Base-by-base conservation (phyloP, 2,329 filamentous ascomycete genomes). In the Fusarium denticulatum region DNA sequence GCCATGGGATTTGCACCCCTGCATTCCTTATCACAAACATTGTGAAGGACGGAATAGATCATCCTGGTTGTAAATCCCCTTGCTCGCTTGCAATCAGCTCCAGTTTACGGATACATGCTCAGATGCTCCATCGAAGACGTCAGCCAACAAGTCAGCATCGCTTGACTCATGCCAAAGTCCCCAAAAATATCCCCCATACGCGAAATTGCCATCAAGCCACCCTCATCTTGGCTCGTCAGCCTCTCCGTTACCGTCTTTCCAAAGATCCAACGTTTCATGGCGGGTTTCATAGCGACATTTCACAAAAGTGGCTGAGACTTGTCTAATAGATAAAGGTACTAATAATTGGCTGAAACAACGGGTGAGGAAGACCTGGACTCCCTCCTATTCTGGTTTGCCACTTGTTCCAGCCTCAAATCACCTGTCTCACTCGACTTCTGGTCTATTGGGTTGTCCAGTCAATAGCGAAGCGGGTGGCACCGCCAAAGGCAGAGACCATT, bases 381-480 rank as follows among this genome's bases (percentile, higher is more conserved):
- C 43, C 55, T 47, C 28, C 43, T 24, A n/a, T 62, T 53, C 34
- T 36, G 20, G 37, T 26, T 24, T 39, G 57, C 22, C 36, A 57
- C 49, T 57, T 64, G 37, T 30, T 30, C 37, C 28, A 57, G 42
- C 49, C 37, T 32, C 36, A 42, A 56, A 63, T 63, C 18, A 24
- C 13, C 45, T 22, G 22, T 28, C 53, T 34, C 32, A 50, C 36
- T 46, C n/a, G 30, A 28, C 28, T 26, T 9, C 16, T 37, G 12
- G 20, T n/a, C 43, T 26, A 53, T 57, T 55, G 53, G 46, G 53
- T 42, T 40, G 42, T 52, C 62, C 16, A 53, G 32, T 67, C 46
- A 49, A 53, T 47, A 40, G 34, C 7, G 39, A 67, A 60, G 64
- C 64, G 64, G 64, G 53, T 60, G 64, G 62, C 62, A 46, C 64